These are phyloP conservation scores for Annulohypoxylon stygium DNA, from an alignment of 495 filamentous ascomycete species.

Conservation along the genomic window DNA sequence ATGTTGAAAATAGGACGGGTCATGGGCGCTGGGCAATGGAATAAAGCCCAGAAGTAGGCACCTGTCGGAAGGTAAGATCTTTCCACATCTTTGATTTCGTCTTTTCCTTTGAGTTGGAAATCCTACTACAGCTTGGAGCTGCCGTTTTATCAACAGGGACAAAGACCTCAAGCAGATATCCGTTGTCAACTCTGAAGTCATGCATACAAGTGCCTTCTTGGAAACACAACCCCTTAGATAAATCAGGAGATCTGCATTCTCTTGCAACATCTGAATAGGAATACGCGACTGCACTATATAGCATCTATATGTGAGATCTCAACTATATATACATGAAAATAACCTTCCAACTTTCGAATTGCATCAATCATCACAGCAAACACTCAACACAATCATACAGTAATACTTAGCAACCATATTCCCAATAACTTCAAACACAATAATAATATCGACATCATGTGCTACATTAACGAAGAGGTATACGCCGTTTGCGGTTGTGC, in stretches of 20 bases:
- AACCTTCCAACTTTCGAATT: background rate
- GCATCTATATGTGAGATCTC: background rate
- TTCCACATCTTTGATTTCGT: no score
- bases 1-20: no score
- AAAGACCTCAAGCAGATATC: conserved; percentile 2
- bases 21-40: no score
- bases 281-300: background rate
- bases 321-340: background rate
- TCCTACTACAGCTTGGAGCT: background rate
- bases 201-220: background rate
- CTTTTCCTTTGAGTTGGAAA: no score
- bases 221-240: background rate
- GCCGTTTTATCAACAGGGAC: background rate
- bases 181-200: background rate
- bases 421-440: background rate
- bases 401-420: background rate
- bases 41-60: no score
- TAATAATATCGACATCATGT: conserved; percentile 8
- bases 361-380: background rate
- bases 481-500: conserved; percentile 23
- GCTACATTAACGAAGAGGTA: conserved; percentile 9
- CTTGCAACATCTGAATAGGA: background rate
- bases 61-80: no score
- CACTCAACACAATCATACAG: background rate
- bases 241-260: background rate